Base-by-base conservation (phyloP, 1,284 basidiomycete species). In the Rhizoctonia solani region DNA sequence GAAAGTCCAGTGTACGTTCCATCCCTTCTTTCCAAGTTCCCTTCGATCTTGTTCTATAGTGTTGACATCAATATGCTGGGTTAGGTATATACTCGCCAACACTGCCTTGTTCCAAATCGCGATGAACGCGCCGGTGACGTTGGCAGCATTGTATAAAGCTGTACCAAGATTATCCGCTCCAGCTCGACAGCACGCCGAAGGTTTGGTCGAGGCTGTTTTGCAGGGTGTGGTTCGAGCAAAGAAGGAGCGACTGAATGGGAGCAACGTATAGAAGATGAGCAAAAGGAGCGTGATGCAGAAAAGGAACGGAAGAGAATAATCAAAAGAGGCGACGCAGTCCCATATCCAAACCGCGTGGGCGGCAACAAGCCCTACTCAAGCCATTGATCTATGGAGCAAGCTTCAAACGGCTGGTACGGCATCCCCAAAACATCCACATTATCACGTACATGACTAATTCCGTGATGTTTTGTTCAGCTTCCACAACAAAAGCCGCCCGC, bases 1-100 rank as follows among this genome's bases (percentile, higher is more conserved):
- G 96, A 98, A 77, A 91, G 90, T 74, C 85, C 85, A 3, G 80
- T 88, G 87, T 94, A 75, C 69, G 85, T 79, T n/a, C n/a, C n/a
- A n/a, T n/a, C n/a, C n/a, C n/a, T n/a, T n/a, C n/a, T n/a, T n/a
- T n/a, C n/a, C n/a, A n/a, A 27, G 54, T 11, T 66, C 46, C 54
- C 52, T 52, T 67, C 50, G 47, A 9, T 30, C 34, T 50, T 67
- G 21, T 42, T 16, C 19, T 52, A 19, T 21, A 39, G 27, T 50
- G 23, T 42, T 16, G 23, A 13, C 23, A 25, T 32, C 37, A 9
- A 34, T 63, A 14, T 21, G n/a, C 14, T 19, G 5, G 67, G 19
- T 23, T 68, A 16, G 27, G 50, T 59, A 32, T 42, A 25, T 67
- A 39, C 21, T 61, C 9, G 52, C 53, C 30, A 46, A 41, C 63